Evolutionary conservation across 176 grass and related monocot species (phyloP).

Genomic region (Oryza punctata): DNA sequence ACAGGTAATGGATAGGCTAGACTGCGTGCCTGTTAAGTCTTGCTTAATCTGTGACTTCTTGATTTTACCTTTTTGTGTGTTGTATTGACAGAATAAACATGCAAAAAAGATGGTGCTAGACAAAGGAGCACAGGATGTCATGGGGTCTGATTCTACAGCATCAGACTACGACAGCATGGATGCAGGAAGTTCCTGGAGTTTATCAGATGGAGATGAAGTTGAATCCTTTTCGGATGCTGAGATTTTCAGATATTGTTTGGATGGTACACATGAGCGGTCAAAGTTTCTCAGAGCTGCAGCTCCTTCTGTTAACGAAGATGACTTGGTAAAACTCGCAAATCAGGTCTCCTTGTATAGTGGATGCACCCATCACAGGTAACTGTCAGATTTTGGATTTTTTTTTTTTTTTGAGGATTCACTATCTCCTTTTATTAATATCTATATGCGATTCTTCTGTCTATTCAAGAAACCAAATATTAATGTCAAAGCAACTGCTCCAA

Average conservation of each 20-base stretch:
- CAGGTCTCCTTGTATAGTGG: constrained; percentile 78
- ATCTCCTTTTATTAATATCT: constrained; percentile 23
- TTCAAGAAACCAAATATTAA: constrained; percentile 86
- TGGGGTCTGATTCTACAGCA: constrained; percentile 55
- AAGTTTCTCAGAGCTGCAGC: constrained; percentile 66
- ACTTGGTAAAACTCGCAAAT: constrained; percentile 71
- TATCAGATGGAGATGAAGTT: constrained; percentile 50
- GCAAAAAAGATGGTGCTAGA: constrained; percentile 38
- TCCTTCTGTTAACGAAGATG: constrained; percentile 58
- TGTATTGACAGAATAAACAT: constrained; percentile 42
- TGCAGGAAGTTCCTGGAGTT: constrained; percentile 53
- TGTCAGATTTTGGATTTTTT: background rate
- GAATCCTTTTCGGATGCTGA: constrained; percentile 55
- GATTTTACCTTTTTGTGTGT: constrained; percentile 4
- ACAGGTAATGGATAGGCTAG: constrained; percentile 41
- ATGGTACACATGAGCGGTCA: constrained; percentile 59
- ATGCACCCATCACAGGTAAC: constrained; percentile 89
- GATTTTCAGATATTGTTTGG: constrained; percentile 92
- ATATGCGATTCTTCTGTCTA: constrained; percentile 31
- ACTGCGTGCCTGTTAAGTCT: background rate
- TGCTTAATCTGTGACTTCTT: constrained; percentile 26
- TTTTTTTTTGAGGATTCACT: constrained; percentile 16
- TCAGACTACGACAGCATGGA: constrained; percentile 79
- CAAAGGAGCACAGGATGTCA: constrained; percentile 47
- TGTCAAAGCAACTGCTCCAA: constrained; percentile 74